A percentile compares a stretch with the other conserved stretches of the same genome.
These are phyloP conservation scores for Trypethelium eluteriae DNA, from an alignment of 495 filamentous ascomycete genomes.

Conservation along the genomic window DNA sequence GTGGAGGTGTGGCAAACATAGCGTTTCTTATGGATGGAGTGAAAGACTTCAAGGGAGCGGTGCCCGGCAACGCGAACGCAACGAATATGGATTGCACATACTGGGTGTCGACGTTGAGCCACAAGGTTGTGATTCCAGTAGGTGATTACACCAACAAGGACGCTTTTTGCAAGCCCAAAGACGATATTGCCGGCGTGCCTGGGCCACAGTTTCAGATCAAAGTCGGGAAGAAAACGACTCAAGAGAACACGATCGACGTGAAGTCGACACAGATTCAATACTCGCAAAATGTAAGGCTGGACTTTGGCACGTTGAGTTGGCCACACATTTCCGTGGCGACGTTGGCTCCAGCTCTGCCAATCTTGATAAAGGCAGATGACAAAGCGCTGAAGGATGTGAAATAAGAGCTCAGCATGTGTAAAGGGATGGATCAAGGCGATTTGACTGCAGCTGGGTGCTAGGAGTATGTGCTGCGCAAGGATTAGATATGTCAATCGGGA, in stretches of 20 bases:
- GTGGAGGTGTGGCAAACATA: conserved; percentile 31
- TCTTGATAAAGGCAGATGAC: too few relatives aligned
- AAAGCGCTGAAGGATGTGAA: too few relatives aligned
- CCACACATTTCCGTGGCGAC: conserved; percentile 32
- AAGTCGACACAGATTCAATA: conserved; percentile 29
- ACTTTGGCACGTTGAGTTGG: conserved; percentile 31
- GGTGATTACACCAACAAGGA: too few relatives aligned
- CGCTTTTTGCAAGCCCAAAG: too few relatives aligned
- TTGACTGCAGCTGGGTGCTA: too few relatives aligned
- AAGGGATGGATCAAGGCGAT: too few relatives aligned
- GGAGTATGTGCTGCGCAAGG: too few relatives aligned
- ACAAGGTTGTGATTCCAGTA: conserved; percentile 22
- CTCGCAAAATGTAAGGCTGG: conserved; percentile 29
- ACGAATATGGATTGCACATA: conserved; percentile 25
- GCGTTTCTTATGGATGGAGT: conserved; percentile 24
- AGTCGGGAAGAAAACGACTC: conserved; percentile 20
- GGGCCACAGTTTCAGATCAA: too few relatives aligned
- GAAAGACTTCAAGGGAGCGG: not conserved
- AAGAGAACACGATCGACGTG: conserved; percentile 22
- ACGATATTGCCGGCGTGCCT: too few relatives aligned
- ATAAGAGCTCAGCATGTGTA: too few relatives aligned
- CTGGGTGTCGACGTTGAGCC: conserved; percentile 29
- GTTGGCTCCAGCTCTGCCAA: too few relatives aligned
- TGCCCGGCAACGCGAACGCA: conserved; percentile 28
- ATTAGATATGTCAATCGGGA: too few relatives aligned